These are phyloP conservation scores for Lotus japonicus DNA, from an alignment of 306 rosid genomes.

Conservation along the genomic window DNA sequence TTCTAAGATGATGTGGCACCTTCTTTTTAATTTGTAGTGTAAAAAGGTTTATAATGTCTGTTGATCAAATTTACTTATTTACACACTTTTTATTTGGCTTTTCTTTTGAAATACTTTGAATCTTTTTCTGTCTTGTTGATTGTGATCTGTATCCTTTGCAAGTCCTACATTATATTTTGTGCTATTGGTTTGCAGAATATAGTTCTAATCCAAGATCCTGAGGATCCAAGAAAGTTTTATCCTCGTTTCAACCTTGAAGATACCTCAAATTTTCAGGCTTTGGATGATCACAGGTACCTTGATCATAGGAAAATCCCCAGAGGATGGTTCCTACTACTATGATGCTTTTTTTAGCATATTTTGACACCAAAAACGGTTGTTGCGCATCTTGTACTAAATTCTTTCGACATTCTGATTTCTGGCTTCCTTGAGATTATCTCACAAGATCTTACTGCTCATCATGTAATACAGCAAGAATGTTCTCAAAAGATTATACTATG, in stretches of 20 bases:
- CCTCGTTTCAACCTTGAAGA: slow-evolving; percentile 98
- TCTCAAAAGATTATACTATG: slow-evolving; percentile 73
- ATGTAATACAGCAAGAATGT: slow-evolving; percentile 62
- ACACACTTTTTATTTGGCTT: neutral
- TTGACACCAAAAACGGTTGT: neutral
- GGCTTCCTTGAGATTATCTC: slow-evolving; percentile 19
- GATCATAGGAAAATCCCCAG: neutral
- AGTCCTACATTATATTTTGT: slow-evolving; percentile 15
- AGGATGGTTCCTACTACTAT: neutral
- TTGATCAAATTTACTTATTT: neutral
- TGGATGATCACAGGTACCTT: slow-evolving; percentile 79
- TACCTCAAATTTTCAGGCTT: slow-evolving; percentile 70
- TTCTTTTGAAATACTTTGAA: neutral
- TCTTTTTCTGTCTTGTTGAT: slow-evolving; percentile 7
- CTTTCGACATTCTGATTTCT: slow-evolving; percentile 3
- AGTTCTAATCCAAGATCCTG: slow-evolving; percentile 79
- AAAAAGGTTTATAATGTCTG: neutral
- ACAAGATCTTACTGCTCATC: slow-evolving; percentile 12
- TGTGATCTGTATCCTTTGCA: neutral
- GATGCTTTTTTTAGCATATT: slow-evolving; percentile 2
- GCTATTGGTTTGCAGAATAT: slow-evolving; percentile 61
- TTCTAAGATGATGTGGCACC: neutral
- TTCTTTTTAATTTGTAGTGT: neutral
- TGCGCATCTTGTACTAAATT: slow-evolving; percentile 1
- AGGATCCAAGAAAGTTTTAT: slow-evolving; percentile 70